Conservation (phyloP, 805 yeast species). For the Pichia deserticola region DNA sequence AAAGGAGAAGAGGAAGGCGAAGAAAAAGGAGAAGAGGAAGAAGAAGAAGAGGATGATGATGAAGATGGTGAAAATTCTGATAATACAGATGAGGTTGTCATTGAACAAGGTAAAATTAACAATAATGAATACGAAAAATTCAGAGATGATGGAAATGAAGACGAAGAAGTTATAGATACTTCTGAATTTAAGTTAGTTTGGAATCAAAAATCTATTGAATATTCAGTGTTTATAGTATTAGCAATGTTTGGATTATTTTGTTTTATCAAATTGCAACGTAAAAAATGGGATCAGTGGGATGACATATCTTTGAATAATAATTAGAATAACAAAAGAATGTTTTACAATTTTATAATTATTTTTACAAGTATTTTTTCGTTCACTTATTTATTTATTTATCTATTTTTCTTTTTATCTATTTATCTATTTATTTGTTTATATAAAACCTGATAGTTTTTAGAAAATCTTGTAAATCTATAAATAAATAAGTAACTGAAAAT, state of each 20-base stretch:
- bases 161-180: background rate
- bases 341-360: no score
- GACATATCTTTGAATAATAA: background rate
- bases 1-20: constrained; percentile 12
- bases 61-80: no score
- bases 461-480: no score
- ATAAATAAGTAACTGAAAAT: no score
- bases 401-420: no score
- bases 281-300: constrained; percentile 19
- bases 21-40: constrained; percentile 2
- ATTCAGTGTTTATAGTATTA: constrained; percentile 12
- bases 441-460: no score
- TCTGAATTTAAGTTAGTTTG: background rate
- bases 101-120: no score
- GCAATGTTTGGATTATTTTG: constrained; percentile 22
- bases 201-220: constrained; percentile 2
- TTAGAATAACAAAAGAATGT: background rate
- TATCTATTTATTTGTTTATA: no score
- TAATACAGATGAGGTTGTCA: no score
- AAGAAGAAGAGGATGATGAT: background rate
- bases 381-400: no score
- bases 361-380: no score
- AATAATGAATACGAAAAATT: background rate
- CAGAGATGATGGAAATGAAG: background rate
- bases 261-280: constrained; percentile 25